A percentile compares a stretch with the other conserved stretches of the same genome.
Conservation (phyloP, 164 flowering plant species). For the Dillenia suffruticosa region DNA sequence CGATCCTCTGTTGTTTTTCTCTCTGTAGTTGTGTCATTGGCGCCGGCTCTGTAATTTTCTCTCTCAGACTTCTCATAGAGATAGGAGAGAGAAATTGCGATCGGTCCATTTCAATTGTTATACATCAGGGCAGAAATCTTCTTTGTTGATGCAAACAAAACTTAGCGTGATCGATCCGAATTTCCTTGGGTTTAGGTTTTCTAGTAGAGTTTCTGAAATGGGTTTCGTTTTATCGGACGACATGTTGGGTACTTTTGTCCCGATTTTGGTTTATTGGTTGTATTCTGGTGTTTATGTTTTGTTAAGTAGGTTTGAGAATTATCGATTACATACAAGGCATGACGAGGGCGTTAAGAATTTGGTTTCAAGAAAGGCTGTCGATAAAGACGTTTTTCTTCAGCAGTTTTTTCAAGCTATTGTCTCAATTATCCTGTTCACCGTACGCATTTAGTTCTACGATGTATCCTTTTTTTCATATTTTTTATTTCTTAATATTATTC, state of each 20-base stretch:
- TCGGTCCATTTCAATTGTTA: too few species aligned
- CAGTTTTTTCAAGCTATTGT: constrained; percentile 76
- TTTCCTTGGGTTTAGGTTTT: background rate
- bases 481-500: background rate
- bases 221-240: constrained; percentile 65
- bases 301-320: constrained; percentile 57
- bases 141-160: too few species aligned
- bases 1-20: too few species aligned
- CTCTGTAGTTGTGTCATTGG: too few species aligned
- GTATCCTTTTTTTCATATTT: background rate
- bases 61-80: too few species aligned
- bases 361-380: constrained; percentile 66
- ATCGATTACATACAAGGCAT: constrained; percentile 68
- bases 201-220: constrained; percentile 20
- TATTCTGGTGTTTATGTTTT: constrained; percentile 76
- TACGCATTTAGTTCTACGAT: constrained; percentile 21
- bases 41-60: too few species aligned
- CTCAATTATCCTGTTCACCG: constrained; percentile 73
- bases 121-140: too few species aligned
- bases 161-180: background rate
- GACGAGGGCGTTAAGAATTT: constrained; percentile 90
- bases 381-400: constrained; percentile 86
- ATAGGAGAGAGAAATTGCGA: too few species aligned
- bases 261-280: constrained; percentile 76
- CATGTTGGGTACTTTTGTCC: constrained; percentile 68